Evolutionary conservation across 495 filamentous ascomycete genomes (phyloP).

Genomic region (Hypoxylon perforatum): DNA sequence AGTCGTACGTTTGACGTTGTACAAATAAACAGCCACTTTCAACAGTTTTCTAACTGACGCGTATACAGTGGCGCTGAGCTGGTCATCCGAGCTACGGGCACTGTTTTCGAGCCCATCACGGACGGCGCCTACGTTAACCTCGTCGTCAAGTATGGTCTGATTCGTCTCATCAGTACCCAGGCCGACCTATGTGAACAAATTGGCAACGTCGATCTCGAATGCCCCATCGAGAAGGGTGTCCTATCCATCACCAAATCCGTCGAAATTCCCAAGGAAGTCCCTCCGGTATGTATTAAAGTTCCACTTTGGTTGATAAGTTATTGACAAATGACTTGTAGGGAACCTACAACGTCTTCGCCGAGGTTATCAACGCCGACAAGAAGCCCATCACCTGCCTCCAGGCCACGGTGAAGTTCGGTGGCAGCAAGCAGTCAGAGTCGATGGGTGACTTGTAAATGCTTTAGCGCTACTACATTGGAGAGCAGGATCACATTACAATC

Average conservation of each 20-base stretch:
- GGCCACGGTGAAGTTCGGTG: slow-evolving; percentile 70
- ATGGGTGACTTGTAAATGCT: slow-evolving; percentile 29
- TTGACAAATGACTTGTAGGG: slow-evolving; percentile 65
- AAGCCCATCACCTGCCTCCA: slow-evolving; percentile 84
- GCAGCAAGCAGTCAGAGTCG: slow-evolving; percentile 14
- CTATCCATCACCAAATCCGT: slow-evolving; percentile 80
- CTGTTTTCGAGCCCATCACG: slow-evolving; percentile 72
- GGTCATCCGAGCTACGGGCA: slow-evolving; percentile 79
- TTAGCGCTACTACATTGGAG: slow-evolving; percentile 11
- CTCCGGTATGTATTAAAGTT: slow-evolving; percentile 74
- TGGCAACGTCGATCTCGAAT: slow-evolving; percentile 85
- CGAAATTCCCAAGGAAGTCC: slow-evolving; percentile 86
- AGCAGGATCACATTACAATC: slow-evolving; percentile 5
- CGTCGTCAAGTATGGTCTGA: slow-evolving; percentile 92
- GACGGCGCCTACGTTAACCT: slow-evolving; percentile 82
- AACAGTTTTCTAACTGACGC: slow-evolving; percentile 25
- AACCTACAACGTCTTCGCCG: slow-evolving; percentile 86
- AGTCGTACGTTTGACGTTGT: slow-evolving; percentile 71
- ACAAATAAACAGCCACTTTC: neutral
- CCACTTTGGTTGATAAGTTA: neutral
- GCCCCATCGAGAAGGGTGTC: slow-evolving; percentile 83
- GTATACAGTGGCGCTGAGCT: slow-evolving; percentile 77
- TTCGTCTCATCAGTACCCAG: slow-evolving; percentile 81
- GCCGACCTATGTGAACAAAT: slow-evolving; percentile 90
- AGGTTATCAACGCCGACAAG: slow-evolving; percentile 77